phyloP scores from a whole-genome alignment of 768 basidiomycete genomes.

The Tulasnella sp. region DNA sequence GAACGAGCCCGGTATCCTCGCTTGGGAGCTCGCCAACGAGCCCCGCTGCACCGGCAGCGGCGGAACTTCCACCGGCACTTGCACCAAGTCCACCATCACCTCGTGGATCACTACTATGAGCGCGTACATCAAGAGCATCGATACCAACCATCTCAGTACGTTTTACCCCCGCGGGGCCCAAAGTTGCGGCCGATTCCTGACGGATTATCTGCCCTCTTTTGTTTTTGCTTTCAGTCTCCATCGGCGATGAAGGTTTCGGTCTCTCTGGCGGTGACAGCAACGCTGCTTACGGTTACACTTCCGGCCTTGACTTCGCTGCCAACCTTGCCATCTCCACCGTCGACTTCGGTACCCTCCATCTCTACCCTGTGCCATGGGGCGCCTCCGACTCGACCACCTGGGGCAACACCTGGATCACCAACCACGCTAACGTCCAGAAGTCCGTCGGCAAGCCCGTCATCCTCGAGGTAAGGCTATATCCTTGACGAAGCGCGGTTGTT shows the following conservation, averaged over 20 bases:
- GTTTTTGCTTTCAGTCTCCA: conserved; percentile 25
- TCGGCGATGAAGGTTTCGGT: conserved; percentile 58
- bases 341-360: conserved; percentile 58
- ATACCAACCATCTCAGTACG: conserved; percentile 42
- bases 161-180: background rate
- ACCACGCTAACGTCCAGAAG: conserved; percentile 44
- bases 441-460: conserved; percentile 48
- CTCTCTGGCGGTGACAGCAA: conserved; percentile 23
- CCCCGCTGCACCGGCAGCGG: conserved; percentile 26
- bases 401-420: conserved; percentile 44
- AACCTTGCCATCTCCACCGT: conserved; percentile 45
- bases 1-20: conserved; percentile 35
- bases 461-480: conserved; percentile 25
- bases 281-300: conserved; percentile 15
- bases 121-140: conserved; percentile 52
- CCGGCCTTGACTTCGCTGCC: conserved; percentile 45
- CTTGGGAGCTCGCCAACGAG: conserved; percentile 32
- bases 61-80: conserved; percentile 32
- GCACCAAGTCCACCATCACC: conserved; percentile 42
- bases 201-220: background rate
- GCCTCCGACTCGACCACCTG: background rate
- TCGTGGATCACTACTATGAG: conserved; percentile 44
- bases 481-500: background rate
- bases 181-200: too few species aligned
- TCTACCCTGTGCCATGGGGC: conserved; percentile 21